Percentiles rank a stretch among this genome's conserved stretches.
These are phyloP conservation scores for Hyphodiscus hymeniophilus DNA, from an alignment of 495 filamentous ascomycete species.

Conservation along the genomic window DNA sequence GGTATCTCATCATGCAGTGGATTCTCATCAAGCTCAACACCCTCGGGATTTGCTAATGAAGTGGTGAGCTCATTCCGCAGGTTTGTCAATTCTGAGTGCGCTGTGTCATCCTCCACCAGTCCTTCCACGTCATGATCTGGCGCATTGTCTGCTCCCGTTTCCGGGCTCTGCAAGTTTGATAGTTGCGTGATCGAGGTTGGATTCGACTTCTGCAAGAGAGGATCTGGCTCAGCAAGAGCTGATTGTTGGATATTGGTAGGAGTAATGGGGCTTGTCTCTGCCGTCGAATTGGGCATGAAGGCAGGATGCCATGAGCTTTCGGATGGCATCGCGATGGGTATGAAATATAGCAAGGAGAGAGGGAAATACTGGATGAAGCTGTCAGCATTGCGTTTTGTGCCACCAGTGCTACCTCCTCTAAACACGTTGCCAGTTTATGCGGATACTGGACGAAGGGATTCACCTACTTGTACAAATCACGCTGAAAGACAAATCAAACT, in stretches of 20 bases:
- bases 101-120: constrained; percentile 20
- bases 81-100: constrained; percentile 22
- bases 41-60: constrained; percentile 10
- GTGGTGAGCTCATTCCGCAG: constrained; percentile 12
- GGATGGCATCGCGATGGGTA: constrained; percentile 15
- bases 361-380: constrained; percentile 15
- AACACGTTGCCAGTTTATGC: not conserved
- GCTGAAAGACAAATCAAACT: constrained; percentile 20
- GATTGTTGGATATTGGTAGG: not conserved
- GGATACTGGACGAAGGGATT: not conserved
- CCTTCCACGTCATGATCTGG: not conserved
- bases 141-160: not conserved
- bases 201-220: constrained; percentile 11
- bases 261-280: constrained; percentile 14
- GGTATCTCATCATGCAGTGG: constrained; percentile 23
- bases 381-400: constrained; percentile 9
- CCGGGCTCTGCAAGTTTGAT: not conserved
- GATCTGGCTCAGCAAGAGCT: not conserved
- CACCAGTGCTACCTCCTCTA: too few species aligned
- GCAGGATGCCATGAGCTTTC: constrained; percentile 45
- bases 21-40: constrained; percentile 22
- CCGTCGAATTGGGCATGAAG: constrained; percentile 40
- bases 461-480: constrained; percentile 20
- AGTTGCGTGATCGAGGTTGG: not conserved
- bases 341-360: constrained; percentile 10